Conservation (phyloP, 1,284 basidiomycete genomes). For the Leccinum griseonigrum region DNA sequence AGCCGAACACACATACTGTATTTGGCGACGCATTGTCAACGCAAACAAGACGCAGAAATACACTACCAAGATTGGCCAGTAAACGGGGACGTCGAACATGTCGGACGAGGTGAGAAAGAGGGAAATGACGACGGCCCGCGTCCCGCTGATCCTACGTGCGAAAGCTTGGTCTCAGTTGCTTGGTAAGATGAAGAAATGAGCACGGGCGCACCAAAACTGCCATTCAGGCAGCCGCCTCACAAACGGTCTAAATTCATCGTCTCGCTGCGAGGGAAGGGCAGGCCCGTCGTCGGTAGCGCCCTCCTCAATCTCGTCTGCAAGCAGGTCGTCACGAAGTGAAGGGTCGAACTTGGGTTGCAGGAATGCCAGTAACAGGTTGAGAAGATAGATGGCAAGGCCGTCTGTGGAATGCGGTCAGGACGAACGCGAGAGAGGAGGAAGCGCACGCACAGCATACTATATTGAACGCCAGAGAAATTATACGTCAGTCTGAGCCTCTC, state of each 20-base stretch:
- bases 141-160: slow-evolving; percentile 78
- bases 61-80: slow-evolving; percentile 95
- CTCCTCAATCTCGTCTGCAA: slow-evolving; percentile 94
- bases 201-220: slow-evolving; percentile 80
- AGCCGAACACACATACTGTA: slow-evolving; percentile 63
- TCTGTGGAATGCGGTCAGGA: slow-evolving; percentile 42
- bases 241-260: slow-evolving; percentile 96
- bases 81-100: slow-evolving; percentile 92
- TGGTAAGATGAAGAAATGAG: slow-evolving; percentile 1
- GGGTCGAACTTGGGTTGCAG: slow-evolving; percentile 96
- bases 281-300: slow-evolving; percentile 58
- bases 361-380: slow-evolving; percentile 88
- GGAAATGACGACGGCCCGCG: slow-evolving; percentile 83
- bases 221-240: slow-evolving; percentile 94
- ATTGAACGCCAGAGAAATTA: background rate
- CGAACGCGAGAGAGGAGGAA: background rate
- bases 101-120: slow-evolving; percentile 78
- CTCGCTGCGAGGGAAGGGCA: slow-evolving; percentile 59
- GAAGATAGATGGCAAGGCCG: slow-evolving; percentile 88
- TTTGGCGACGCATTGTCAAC: slow-evolving; percentile 90
- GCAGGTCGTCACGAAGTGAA: slow-evolving; percentile 87
- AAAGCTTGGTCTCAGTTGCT: slow-evolving; percentile 7
- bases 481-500: slow-evolving; percentile 4
- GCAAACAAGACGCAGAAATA: slow-evolving; percentile 90
- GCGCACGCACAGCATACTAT: slow-evolving; percentile 65